Evolutionary conservation across 352 stramenopile genomes (phyloP), one percentile per base, ranked within the genome.

Genomic region (Phytophthora hibernalis): DNA sequence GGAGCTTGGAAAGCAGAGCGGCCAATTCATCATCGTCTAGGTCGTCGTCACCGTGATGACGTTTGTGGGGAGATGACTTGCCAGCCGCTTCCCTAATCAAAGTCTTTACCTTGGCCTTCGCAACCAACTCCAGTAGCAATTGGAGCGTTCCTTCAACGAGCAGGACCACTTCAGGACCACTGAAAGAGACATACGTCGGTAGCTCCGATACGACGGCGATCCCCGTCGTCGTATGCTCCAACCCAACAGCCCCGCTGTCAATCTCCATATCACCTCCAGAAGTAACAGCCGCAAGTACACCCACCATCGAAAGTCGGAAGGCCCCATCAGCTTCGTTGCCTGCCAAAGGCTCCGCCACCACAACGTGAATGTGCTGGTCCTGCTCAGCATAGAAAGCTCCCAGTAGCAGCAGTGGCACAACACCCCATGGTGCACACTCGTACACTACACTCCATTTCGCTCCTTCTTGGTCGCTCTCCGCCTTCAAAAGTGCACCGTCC

Each of bases 1-100:
- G 87, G 7, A 90, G 51, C 65, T 90, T 92, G 7, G 82, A 73
- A 16, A 92, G 57, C 51, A 91, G 47, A 28, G 81, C 72, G n/a
- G 77, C 69, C 38, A 91, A 78, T 24, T 90, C 80, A 35, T 80
- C 73, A 8, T 89, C 79, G 1, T 89, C 70, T 31, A 90, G 35
- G 11, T 80, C 77, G 0, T 83, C 78, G 15, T 89, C 80, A 4
- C 79, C 67, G 35, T 91, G 81, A 24, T 66, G 74, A 26, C 84
- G 81, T 53, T 92, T 92, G 64, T 83, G 76, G 0, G 69, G 48
- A 10, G 40, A 54, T 12, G 63, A 45, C 28, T 54, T 70, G 22
- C 31, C 35, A 52, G 40, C 38, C 37, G n/a, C 22, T 44, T 45
- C 40, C 51, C 54, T 47, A 48, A 28, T 31, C 5, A 20, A 13